These are phyloP conservation scores for Cymbopogon flexuosus DNA, from an alignment of 202 grass and related monocot species.

Conservation along the genomic window DNA sequence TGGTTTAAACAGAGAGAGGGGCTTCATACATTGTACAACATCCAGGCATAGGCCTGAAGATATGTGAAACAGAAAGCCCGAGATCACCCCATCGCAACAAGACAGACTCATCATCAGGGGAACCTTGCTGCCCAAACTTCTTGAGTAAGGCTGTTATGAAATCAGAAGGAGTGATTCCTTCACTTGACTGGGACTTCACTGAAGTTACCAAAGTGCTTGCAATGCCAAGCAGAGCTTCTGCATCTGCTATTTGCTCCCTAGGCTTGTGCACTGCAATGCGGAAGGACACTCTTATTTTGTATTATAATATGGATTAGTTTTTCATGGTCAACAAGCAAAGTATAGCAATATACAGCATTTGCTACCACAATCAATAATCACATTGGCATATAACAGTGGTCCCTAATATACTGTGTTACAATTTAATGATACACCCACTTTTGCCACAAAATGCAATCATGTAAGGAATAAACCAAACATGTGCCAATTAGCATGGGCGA, in stretches of 20 bases:
- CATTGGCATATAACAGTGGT: background rate
- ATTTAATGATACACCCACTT: background rate
- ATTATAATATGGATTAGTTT: background rate
- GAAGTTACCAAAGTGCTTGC: constrained; percentile 68
- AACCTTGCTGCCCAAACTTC: constrained; percentile 62
- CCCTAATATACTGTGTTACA: background rate
- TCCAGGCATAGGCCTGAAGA: constrained; percentile 59
- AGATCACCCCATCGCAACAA: constrained; percentile 56
- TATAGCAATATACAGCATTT: background rate
- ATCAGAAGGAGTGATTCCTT: constrained; percentile 84
- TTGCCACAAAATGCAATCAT: constrained; percentile 20
- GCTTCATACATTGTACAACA: constrained; percentile 73
- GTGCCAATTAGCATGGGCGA: background rate
- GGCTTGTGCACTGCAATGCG: constrained; percentile 71
- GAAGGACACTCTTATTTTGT: background rate
- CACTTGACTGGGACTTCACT: constrained; percentile 75
- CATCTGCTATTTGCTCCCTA: constrained; percentile 92
- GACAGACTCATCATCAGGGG: constrained; percentile 33
- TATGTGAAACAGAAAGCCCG: constrained; percentile 54
- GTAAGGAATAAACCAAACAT: background rate
- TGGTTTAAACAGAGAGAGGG: background rate
- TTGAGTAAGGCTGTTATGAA: constrained; percentile 64
- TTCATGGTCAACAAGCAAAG: background rate
- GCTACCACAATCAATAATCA: background rate
- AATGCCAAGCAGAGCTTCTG: constrained; percentile 85